Evolutionary conservation across 1,284 basidiomycete species (phyloP).

Genomic region (Omphalotus olearius): DNA sequence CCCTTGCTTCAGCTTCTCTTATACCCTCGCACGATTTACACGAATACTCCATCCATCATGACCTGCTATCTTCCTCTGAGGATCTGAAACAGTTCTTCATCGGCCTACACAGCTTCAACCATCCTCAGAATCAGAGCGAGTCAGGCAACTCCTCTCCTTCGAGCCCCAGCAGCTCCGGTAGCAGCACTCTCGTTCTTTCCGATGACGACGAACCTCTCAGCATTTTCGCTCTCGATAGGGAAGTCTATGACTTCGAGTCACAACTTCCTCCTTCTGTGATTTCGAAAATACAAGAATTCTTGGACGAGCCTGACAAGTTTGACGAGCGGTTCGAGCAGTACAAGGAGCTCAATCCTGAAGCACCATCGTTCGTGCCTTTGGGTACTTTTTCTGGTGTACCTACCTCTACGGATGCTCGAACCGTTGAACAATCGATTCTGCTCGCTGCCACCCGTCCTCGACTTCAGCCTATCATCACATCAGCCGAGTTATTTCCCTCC

Average conservation of each 20-base stretch:
- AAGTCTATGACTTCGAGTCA: conserved; percentile 8
- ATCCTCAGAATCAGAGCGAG: background rate
- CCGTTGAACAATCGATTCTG: background rate
- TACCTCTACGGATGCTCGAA: background rate
- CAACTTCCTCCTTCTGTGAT: conserved; percentile 3
- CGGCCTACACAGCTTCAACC: background rate
- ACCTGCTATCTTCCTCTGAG: conserved; percentile 82
- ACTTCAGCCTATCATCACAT: background rate
- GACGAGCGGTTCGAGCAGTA: background rate
- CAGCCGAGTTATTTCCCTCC: background rate
- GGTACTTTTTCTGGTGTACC: background rate
- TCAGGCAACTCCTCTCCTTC: background rate
- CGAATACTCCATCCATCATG: conserved; percentile 63
- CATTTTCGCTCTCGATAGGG: conserved; percentile 7
- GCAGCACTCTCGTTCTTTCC: background rate
- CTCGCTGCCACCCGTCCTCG: background rate
- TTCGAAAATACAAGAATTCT: background rate
- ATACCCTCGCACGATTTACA: conserved; percentile 23
- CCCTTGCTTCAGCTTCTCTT: conserved; percentile 16
- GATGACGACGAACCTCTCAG: background rate
- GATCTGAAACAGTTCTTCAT: conserved; percentile 10
- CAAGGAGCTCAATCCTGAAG: conserved; percentile 11
- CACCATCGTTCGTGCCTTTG: conserved; percentile 7
- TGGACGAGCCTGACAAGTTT: conserved; percentile 2
- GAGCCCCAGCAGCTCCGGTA: conserved; percentile 1